Conservation (phyloP, 257 asterid species). For the Ehretia macrophylla region DNA sequence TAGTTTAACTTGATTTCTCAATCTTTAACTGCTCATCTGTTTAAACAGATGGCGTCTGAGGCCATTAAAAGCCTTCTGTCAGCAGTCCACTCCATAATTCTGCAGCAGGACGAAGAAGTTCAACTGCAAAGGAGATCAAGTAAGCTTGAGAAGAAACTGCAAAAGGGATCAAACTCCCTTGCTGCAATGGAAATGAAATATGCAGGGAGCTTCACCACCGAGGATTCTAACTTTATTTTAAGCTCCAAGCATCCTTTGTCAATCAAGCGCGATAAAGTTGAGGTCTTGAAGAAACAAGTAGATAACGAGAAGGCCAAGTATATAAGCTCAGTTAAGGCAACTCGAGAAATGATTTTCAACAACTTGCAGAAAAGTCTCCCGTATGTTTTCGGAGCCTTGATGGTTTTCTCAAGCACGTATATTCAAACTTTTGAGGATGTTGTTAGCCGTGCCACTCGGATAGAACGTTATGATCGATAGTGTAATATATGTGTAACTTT, state of each 20-base stretch:
- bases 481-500: neutral
- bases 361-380: constrained; percentile 68
- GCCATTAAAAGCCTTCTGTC: constrained; percentile 59
- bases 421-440: constrained; percentile 42
- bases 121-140: constrained; percentile 39
- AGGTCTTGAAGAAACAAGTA: constrained; percentile 40
- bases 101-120: constrained; percentile 70
- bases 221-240: constrained; percentile 29
- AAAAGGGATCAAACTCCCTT: constrained; percentile 41
- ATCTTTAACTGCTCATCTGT: neutral
- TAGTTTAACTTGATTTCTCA: neutral
- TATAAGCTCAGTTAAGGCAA: constrained; percentile 34
- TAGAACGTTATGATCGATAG: constrained; percentile 25
- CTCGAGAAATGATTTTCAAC: constrained; percentile 51
- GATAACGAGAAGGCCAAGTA: constrained; percentile 56
- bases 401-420: constrained; percentile 47
- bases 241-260: constrained; percentile 57
- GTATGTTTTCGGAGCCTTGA: constrained; percentile 52
- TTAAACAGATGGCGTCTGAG: constrained; percentile 58
- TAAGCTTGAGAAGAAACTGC: constrained; percentile 55
- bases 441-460: constrained; percentile 20
- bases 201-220: constrained; percentile 30
- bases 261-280: constrained; percentile 57
- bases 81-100: constrained; percentile 45
- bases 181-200: constrained; percentile 58